Evolutionary conservation across 1,284 basidiomycete genomes (phyloP).

Genomic region (Marasmius sp.): DNA sequence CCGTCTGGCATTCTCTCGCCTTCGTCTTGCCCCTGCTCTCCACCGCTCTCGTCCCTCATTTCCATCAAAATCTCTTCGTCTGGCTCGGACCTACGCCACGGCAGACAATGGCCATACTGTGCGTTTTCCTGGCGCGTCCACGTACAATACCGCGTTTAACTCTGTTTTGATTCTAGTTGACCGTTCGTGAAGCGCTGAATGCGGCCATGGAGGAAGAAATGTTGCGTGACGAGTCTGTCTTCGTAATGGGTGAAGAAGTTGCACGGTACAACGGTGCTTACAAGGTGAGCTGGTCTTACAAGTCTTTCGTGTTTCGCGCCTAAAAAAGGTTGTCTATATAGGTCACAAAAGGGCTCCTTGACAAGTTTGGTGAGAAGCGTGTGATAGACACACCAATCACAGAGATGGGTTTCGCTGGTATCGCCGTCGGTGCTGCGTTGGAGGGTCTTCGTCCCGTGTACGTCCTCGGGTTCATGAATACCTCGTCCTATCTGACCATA

Average conservation of each 20-base stretch:
- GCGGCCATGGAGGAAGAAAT: constrained; percentile 99
- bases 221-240: constrained; percentile 93
- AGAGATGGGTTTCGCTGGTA: constrained; percentile 97
- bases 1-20: constrained; percentile 62
- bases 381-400: constrained; percentile 98
- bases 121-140: constrained; percentile 23
- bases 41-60: constrained; percentile 41
- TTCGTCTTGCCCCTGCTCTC: constrained; percentile 51
- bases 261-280: constrained; percentile 99
- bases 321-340: constrained; percentile 28
- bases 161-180: constrained; percentile 65
- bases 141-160: constrained; percentile 10
- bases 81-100: constrained; percentile 63
- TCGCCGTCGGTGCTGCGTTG: constrained; percentile 94
- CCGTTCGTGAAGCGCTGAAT: constrained; percentile 97
- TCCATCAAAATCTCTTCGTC: constrained; percentile 37
- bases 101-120: constrained; percentile 60
- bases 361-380: constrained; percentile 99
- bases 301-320: constrained; percentile 3
- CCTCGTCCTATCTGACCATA: constrained; percentile 13
- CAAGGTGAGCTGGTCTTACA: constrained; percentile 62
- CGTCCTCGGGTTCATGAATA: constrained; percentile 18
- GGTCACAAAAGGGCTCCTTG: constrained; percentile 96
- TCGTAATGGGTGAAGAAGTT: constrained; percentile 97
- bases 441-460: constrained; percentile 93